phyloP scores from a whole-genome alignment of 805 yeast species.

The Yamadazyma kitorensis region DNA sequence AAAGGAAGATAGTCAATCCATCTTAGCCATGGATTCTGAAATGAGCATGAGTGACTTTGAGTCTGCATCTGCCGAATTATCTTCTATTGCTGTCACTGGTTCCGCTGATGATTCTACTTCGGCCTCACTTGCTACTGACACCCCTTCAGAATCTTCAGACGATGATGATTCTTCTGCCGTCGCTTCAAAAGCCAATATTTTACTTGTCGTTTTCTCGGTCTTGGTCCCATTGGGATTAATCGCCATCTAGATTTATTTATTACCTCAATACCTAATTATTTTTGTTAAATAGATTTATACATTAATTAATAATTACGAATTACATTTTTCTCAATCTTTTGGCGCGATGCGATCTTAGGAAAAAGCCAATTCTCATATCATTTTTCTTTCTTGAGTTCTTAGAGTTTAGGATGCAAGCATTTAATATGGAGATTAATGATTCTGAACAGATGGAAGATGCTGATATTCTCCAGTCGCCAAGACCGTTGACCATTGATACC shows the following conservation, averaged over 20 bases:
- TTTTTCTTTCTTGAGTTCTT: no score
- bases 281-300: no score
- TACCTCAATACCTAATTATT: no score
- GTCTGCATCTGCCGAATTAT: constrained; percentile 1
- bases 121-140: constrained; percentile 4
- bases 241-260: constrained; percentile 2
- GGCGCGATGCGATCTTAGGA: no score
- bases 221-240: constrained; percentile 3
- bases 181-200: background rate
- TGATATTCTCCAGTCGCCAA: constrained; percentile 6
- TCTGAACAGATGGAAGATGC: no score
- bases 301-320: no score
- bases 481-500: constrained; percentile 2
- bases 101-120: constrained; percentile 8
- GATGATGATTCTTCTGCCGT: constrained; percentile 2
- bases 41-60: constrained; percentile 3
- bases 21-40: constrained; percentile 8
- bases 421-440: no score
- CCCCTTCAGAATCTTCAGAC: constrained; percentile 4
- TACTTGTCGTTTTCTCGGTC: background rate
- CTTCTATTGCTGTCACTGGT: constrained; percentile 5
- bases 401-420: no score
- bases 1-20: constrained; percentile 7
- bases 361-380: no score
- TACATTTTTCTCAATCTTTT: no score